Percentiles rank a stretch among this genome's conserved stretches.
These are phyloP conservation scores for Fusarium anthophilum DNA, from an alignment of 2,329 filamentous ascomycete genomes.

Conservation along the genomic window DNA sequence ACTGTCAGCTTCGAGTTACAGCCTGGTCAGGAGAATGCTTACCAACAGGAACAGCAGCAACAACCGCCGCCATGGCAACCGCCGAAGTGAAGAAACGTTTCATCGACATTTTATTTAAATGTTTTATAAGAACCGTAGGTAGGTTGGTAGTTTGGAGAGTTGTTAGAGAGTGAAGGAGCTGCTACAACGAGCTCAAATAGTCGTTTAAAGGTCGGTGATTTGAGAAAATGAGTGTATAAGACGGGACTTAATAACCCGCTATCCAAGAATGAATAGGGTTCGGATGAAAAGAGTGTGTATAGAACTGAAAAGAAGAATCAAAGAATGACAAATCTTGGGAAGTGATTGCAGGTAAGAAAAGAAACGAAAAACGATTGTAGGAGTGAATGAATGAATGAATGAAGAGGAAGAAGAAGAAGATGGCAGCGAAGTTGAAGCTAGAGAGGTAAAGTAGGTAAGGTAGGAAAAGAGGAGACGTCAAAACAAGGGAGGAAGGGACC, in stretches of 20 bases:
- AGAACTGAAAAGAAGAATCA: slow-evolving; percentile 11
- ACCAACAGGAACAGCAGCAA: slow-evolving; percentile 40
- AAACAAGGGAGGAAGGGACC: background rate
- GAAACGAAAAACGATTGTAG: background rate
- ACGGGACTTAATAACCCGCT: slow-evolving; percentile 12
- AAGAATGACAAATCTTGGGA: slow-evolving; percentile 23
- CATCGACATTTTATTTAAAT: slow-evolving; percentile 31
- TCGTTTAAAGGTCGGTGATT: slow-evolving; percentile 10
- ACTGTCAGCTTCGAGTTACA: background rate
- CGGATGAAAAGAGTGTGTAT: slow-evolving; percentile 24
- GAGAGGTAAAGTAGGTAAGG: background rate
- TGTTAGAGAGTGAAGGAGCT: slow-evolving; percentile 25
- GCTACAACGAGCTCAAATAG: slow-evolving; percentile 16
- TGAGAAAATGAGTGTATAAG: slow-evolving; percentile 8
- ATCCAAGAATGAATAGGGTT: slow-evolving; percentile 21
- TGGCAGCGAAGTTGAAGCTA: background rate
- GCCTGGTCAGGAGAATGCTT: background rate
- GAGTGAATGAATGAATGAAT: slow-evolving; percentile 12
- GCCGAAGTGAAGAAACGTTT: slow-evolving; percentile 37
- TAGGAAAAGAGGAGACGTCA: background rate
- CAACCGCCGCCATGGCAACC: slow-evolving; percentile 35
- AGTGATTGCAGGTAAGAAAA: slow-evolving; percentile 2
- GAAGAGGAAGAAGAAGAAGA: background rate
- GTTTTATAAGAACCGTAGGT: background rate
- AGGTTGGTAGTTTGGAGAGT: background rate